Percentiles rank a stretch among this genome's conserved stretches.
Conservation (phyloP, 2,329 filamentous ascomycete species). For the Aschersonia sp. region DNA sequence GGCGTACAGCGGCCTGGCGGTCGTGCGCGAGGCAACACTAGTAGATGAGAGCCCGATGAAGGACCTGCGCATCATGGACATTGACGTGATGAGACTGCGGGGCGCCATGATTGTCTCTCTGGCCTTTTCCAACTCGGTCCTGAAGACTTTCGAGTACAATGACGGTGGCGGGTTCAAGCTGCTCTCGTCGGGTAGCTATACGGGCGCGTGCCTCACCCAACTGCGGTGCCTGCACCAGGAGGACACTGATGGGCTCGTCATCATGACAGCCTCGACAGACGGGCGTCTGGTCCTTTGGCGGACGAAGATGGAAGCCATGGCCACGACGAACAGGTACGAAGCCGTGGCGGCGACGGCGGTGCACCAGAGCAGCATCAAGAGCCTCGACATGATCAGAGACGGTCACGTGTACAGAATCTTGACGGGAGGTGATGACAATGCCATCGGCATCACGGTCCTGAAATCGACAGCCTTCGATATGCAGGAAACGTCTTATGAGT, state of each 20-base stretch:
- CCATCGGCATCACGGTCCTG: conserved; percentile 42
- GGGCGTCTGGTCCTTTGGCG: conserved; percentile 42
- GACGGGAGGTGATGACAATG: conserved; percentile 83
- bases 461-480: neutral
- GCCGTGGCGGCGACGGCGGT: conserved; percentile 27
- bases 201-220: conserved; percentile 64
- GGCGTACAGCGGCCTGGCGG: conserved; percentile 32
- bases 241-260: conserved; percentile 13
- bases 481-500: conserved; percentile 7
- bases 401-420: conserved; percentile 34
- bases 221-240: conserved; percentile 25
- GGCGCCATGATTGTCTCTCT: conserved; percentile 38
- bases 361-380: conserved; percentile 75
- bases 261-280: conserved; percentile 68
- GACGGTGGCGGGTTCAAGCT: conserved; percentile 27
- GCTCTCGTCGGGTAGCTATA: conserved; percentile 44
- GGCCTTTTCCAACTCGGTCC: conserved; percentile 70
- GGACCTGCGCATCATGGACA: conserved; percentile 71
- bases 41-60: conserved; percentile 33
- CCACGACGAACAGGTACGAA: conserved; percentile 7
- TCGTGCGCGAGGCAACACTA: conserved; percentile 41
- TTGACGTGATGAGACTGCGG: conserved; percentile 37
- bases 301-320: conserved; percentile 6
- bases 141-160: conserved; percentile 46
- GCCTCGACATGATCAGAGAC: conserved; percentile 29